A percentile compares a stretch with the other conserved stretches of the same genome.
phyloP scores from a whole-genome alignment of 768 basidiomycete genomes.

The Boletus sp. region DNA sequence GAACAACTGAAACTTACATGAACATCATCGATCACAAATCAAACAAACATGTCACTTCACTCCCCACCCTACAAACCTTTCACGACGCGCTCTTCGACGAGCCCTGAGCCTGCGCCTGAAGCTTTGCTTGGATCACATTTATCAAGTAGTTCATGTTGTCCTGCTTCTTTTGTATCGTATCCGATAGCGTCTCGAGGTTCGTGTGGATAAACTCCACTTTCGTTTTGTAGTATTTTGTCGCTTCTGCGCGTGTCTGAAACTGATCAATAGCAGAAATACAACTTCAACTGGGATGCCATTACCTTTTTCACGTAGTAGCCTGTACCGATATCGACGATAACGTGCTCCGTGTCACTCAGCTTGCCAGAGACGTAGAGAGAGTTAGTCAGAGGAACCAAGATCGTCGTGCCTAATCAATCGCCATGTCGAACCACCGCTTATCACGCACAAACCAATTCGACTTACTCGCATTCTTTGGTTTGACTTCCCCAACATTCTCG shows the following conservation, averaged over 20 bases:
- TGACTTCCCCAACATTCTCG: slow-evolving; percentile 74
- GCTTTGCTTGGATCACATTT: slow-evolving; percentile 66
- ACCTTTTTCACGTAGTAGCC: slow-evolving; percentile 98
- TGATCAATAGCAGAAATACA: not conserved
- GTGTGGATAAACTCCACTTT: slow-evolving; percentile 80
- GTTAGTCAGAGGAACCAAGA: slow-evolving; percentile 90
- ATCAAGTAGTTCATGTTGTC: slow-evolving; percentile 80
- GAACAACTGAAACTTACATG: not conserved
- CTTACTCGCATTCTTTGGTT: slow-evolving; percentile 61
- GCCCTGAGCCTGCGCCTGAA: slow-evolving; percentile 31
- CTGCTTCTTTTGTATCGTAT: slow-evolving; percentile 86
- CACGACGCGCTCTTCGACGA: slow-evolving; percentile 22
- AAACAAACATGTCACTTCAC: not conserved
- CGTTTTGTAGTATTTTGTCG: slow-evolving; percentile 71
- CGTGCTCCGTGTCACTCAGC: slow-evolving; percentile 75
- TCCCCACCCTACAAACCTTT: slow-evolving; percentile 1
- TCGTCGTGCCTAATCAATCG: slow-evolving; percentile 62
- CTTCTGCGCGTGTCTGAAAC: slow-evolving; percentile 74
- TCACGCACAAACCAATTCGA: not conserved
- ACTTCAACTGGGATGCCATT: slow-evolving; percentile 7
- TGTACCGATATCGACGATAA: slow-evolving; percentile 93
- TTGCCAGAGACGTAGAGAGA: slow-evolving; percentile 95
- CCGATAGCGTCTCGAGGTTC: slow-evolving; percentile 85
- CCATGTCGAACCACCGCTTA: not conserved
- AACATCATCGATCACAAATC: not conserved